Conservation (phyloP, 2,329 filamentous ascomycete species). For the Colletotrichum cordylinicola region DNA sequence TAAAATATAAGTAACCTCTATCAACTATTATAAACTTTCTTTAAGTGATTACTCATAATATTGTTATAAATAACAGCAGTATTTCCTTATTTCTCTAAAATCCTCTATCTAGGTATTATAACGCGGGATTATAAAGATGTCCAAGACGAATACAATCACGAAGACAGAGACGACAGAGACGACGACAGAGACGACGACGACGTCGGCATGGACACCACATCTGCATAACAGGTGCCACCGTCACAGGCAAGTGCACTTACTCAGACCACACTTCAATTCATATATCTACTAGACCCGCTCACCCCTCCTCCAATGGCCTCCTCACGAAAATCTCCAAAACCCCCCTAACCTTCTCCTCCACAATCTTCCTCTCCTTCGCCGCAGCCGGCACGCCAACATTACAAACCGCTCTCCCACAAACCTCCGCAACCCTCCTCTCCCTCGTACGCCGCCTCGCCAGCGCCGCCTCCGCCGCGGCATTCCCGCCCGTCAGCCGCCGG, state of each 20-base stretch:
- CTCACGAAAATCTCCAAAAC: slow-evolving; percentile 73
- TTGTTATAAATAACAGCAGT: too few species aligned
- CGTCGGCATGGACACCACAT: rapidly evolving
- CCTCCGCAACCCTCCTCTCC: slow-evolving; percentile 66
- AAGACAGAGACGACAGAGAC: too few species aligned
- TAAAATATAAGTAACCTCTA: too few species aligned
- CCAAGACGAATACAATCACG: too few species aligned
- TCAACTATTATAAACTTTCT: too few species aligned
- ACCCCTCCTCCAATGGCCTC: slow-evolving; percentile 19
- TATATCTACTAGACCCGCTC: not conserved
- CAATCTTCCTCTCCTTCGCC: slow-evolving; percentile 61
- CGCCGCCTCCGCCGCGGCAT: slow-evolving; percentile 28
- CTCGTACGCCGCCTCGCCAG: slow-evolving; percentile 59
- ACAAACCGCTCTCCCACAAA: slow-evolving; percentile 71
- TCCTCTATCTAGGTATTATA: too few species aligned
- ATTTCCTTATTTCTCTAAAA: too few species aligned
- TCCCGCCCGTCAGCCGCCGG: slow-evolving; percentile 34
- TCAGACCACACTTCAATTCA: not conserved
- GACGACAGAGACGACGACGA: not conserved
- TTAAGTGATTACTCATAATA: too few species aligned
- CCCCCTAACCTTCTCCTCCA: slow-evolving; percentile 68
- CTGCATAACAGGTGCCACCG: not conserved
- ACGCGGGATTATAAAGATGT: too few species aligned
- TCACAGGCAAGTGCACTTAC: not conserved
- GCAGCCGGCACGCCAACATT: slow-evolving; percentile 44